Evolutionary conservation across 2,329 filamentous ascomycete species (phyloP), one percentile per base, ranked within the genome.

Genomic region (Colletotrichum cereale): DNA sequence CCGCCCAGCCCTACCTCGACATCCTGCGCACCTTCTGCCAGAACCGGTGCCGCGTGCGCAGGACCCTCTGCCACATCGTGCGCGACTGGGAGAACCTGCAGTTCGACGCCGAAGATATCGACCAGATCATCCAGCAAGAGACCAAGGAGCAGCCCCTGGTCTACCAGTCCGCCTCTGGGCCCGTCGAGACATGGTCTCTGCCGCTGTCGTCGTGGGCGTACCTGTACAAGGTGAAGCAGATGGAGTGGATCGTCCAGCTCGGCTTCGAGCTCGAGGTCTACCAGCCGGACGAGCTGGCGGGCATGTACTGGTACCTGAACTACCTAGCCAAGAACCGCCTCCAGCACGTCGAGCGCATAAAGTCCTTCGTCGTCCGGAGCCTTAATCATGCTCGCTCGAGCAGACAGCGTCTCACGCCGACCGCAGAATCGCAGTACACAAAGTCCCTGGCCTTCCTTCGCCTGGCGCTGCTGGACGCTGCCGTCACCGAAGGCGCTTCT

Each of bases 221-320:
- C 76, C 88, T 95, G 71, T 93, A 97, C 81, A 98, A 98, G 80
- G 86, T 98, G n/a, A 89, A 89, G 38, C 90, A 96, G 77, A 94
- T 98, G 87, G 92, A 96, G 78, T 92, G 91, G 85, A 92, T 97
- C 56, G 87, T 98, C 21, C 93, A 98, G 78, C 89, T 98, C 40
- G 96, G 97, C 16, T 98, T 99, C 80, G 96, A 99, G 81, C 90
- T 98, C 16, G 92, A 96, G 53, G 89, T 97, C 12, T 98, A 98
- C 80, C 91, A 96, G 64, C 87, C 90, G 0, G 92, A 97, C 79
- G 96, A 99, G 80, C 86, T 96, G 12, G 88, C 91, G 0, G 91
- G 90, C 31, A 97, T 98, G 93, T 98, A 98, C 80, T 96, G 93
- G 90, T 95, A 97, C 79, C 84, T 97, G 73, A 89, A 93, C 75